Percentiles rank a stretch among this genome's conserved stretches.
Conservation (phyloP, 2,329 filamentous ascomycete genomes). For the Hypoxylon sp. region DNA sequence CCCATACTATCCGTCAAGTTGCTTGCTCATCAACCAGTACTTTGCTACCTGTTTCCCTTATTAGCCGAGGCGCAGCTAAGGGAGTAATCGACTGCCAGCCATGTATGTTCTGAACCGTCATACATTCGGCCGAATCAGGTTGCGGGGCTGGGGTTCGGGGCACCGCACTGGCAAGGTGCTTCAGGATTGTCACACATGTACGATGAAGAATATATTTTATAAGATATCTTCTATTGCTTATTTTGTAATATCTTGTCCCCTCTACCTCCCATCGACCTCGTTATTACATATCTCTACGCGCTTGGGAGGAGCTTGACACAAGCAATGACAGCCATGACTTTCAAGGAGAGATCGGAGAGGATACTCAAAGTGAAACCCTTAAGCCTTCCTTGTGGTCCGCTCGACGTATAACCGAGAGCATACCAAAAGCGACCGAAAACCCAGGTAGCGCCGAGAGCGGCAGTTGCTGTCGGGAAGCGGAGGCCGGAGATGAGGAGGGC, state of each 20-base stretch:
- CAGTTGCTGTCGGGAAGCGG: conserved; percentile 63
- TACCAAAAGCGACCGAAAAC: conserved; percentile 65
- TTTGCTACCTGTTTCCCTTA: too few relatives aligned
- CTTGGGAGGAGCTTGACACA: conserved; percentile 53
- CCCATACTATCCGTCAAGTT: neutral
- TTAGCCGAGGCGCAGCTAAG: neutral
- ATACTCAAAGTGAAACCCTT: conserved; percentile 54
- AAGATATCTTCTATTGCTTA: neutral
- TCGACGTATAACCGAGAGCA: conserved; percentile 65
- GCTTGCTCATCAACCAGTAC: neutral
- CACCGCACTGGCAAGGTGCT: neutral
- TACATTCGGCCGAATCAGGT: neutral
- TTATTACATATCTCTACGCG: conserved; percentile 24
- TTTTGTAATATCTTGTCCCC: too few relatives aligned
- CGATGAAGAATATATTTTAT: neutral
- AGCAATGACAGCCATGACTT: conserved; percentile 60
- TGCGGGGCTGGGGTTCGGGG: neutral
- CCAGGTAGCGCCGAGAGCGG: conserved; percentile 66
- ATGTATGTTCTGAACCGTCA: neutral
- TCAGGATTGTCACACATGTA: neutral
- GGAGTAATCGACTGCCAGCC: neutral
- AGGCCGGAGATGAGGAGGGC: conserved; percentile 69
- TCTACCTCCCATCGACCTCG: neutral
- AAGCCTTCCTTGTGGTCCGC: conserved; percentile 60
- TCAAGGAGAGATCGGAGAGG: conserved; percentile 56